Conservation (phyloP, 805 yeast species). For the Nakazawaea ishiwadae region DNA sequence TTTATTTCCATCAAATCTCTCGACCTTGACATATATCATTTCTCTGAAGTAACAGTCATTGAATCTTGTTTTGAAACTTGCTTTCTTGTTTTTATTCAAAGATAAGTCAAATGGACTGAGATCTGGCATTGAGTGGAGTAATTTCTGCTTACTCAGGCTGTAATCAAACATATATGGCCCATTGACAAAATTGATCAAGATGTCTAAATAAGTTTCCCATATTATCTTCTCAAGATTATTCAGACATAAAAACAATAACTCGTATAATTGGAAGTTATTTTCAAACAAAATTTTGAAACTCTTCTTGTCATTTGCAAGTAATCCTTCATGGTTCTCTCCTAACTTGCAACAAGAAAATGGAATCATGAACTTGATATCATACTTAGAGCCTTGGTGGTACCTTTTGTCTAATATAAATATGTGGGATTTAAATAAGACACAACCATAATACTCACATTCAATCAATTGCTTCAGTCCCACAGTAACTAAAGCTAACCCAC, state of each 20-base stretch:
- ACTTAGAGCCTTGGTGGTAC: constrained; percentile 21
- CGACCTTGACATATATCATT: constrained; percentile 19
- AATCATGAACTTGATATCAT: constrained; percentile 39
- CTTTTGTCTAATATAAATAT: constrained; percentile 30
- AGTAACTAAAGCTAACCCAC: constrained; percentile 39
- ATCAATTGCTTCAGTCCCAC: constrained; percentile 18
- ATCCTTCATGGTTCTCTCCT: constrained; percentile 24
- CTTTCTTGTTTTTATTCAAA: constrained; percentile 14
- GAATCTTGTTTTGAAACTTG: constrained; percentile 13
- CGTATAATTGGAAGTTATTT: constrained; percentile 34
- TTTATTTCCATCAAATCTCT: constrained; percentile 10
- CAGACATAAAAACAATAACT: constrained; percentile 33
- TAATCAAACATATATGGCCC: constrained; percentile 26
- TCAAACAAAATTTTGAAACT: constrained; percentile 45
- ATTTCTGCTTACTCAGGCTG: constrained; percentile 15
- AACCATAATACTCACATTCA: constrained; percentile 26
- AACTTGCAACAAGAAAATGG: constrained; percentile 36
- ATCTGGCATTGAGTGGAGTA: constrained; percentile 14
- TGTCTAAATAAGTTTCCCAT: constrained; percentile 37
- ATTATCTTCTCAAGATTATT: constrained; percentile 28
- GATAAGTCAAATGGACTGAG: constrained; percentile 19
- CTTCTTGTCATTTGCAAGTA: constrained; percentile 26
- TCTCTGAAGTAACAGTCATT: constrained; percentile 21
- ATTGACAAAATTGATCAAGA: constrained; percentile 24
- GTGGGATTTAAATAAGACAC: constrained; percentile 46